Evolutionary conservation across 371 early-diverging fungal genomes (phyloP).

Genomic region (Mucor saturninus): DNA sequence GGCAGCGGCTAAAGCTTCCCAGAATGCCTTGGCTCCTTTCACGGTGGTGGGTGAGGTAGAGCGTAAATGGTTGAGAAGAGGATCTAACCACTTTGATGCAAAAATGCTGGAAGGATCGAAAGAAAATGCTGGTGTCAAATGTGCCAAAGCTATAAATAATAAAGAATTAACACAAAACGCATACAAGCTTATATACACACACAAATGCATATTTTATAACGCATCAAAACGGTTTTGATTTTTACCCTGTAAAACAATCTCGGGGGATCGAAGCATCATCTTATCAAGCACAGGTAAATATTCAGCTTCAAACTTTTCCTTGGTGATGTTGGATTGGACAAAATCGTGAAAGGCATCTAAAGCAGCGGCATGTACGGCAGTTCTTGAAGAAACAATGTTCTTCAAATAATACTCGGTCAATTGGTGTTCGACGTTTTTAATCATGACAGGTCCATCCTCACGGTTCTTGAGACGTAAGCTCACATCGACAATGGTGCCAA

Average conservation of each 20-base stretch:
- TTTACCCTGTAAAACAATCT: slow-evolving; percentile 73
- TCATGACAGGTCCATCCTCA: slow-evolving; percentile 31
- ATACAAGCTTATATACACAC: no score
- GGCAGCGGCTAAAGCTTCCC: slow-evolving; percentile 55
- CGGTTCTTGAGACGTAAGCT: slow-evolving; percentile 56
- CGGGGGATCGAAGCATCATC: slow-evolving; percentile 88
- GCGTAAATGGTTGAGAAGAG: slow-evolving; percentile 69
- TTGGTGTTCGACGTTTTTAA: slow-evolving; percentile 45
- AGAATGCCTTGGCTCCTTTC: slow-evolving; percentile 59
- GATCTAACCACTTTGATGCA: slow-evolving; percentile 66
- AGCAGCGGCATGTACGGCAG: slow-evolving; percentile 53
- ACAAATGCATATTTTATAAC: no score
- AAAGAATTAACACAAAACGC: no score
- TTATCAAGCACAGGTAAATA: slow-evolving; percentile 69
- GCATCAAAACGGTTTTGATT: no score
- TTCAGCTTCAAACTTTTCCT: slow-evolving; percentile 56
- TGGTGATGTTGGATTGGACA: slow-evolving; percentile 54
- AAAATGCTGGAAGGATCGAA: slow-evolving; percentile 71
- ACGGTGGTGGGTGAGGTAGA: slow-evolving; percentile 70
- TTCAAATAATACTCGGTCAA: slow-evolving; percentile 69
- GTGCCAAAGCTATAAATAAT: slow-evolving; percentile 49
- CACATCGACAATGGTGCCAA: slow-evolving; percentile 63
- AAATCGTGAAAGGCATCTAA: slow-evolving; percentile 66
- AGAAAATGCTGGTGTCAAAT: slow-evolving; percentile 51
- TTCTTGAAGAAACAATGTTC: slow-evolving; percentile 63